Evolutionary conservation across 192 early-diverging fungal genomes (phyloP).

Genomic region (Mortierella claussenii): DNA sequence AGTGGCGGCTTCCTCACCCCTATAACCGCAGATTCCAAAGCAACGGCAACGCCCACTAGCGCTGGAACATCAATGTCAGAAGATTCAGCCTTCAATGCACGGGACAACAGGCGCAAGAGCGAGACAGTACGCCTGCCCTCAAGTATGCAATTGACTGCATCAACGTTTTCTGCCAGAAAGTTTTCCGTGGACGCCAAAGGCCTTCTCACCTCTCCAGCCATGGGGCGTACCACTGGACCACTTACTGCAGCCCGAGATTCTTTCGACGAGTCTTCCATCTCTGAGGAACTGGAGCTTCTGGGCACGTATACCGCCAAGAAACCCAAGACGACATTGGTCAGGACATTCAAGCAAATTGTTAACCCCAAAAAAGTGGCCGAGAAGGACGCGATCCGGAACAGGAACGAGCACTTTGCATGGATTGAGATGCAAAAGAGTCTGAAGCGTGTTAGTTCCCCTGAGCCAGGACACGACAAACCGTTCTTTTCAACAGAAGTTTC

Average conservation of each 20-base stretch:
- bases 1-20: background rate
- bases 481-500: background rate
- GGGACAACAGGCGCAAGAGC: constrained; percentile 22
- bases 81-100: background rate
- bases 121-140: constrained; percentile 21
- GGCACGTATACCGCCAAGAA: constrained; percentile 33
- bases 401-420: constrained; percentile 50
- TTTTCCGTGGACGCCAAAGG: constrained; percentile 26
- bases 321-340: constrained; percentile 36
- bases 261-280: background rate
- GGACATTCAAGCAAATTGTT: constrained; percentile 43
- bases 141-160: background rate
- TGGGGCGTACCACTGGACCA: background rate
- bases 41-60: constrained; percentile 15
- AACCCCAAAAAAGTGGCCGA: constrained; percentile 45
- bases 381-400: constrained; percentile 36
- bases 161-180: constrained; percentile 20
- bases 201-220: background rate
- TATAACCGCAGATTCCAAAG: background rate
- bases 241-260: background rate
- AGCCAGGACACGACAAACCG: constrained; percentile 10
- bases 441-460: constrained; percentile 29
- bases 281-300: background rate
- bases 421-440: constrained; percentile 50
- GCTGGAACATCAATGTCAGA: constrained; percentile 41